Conservation (phyloP, 805 yeast species). For the Debaryomyces castellii region DNA sequence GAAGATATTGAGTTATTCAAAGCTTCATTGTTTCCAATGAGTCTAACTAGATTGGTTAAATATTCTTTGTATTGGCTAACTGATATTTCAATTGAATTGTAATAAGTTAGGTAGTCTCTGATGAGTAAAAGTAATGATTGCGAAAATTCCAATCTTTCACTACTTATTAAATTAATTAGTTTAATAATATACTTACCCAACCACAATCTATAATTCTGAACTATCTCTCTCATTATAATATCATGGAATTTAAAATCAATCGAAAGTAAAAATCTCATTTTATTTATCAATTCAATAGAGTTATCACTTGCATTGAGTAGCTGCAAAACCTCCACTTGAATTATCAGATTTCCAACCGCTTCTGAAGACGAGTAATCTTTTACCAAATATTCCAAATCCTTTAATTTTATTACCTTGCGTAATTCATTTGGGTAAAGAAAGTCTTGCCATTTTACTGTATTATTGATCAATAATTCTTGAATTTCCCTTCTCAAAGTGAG, state of each 20-base stretch:
- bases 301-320: background rate
- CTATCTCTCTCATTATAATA: slow-evolving; percentile 4
- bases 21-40: slow-evolving; percentile 1
- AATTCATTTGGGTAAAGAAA: background rate
- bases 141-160: background rate
- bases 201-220: slow-evolving; percentile 2
- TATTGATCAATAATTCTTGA: background rate
- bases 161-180: background rate
- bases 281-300: slow-evolving; percentile 4
- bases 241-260: slow-evolving; percentile 13
- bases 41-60: slow-evolving; percentile 2
- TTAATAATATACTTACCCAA: background rate
- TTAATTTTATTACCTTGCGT: background rate
- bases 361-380: background rate
- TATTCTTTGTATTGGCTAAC: slow-evolving; percentile 3
- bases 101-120: slow-evolving; percentile 10
- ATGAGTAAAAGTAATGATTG: background rate
- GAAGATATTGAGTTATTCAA: slow-evolving; percentile 4
- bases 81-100: slow-evolving; percentile 6
- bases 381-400: background rate
- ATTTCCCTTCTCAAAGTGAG: background rate
- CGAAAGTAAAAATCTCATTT: slow-evolving; percentile 12
- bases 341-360: background rate
- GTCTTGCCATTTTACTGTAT: background rate
- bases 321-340: background rate